phyloP scores from a whole-genome alignment of 1,139 yeast species.

The Wickerhamomyces sp. region DNA sequence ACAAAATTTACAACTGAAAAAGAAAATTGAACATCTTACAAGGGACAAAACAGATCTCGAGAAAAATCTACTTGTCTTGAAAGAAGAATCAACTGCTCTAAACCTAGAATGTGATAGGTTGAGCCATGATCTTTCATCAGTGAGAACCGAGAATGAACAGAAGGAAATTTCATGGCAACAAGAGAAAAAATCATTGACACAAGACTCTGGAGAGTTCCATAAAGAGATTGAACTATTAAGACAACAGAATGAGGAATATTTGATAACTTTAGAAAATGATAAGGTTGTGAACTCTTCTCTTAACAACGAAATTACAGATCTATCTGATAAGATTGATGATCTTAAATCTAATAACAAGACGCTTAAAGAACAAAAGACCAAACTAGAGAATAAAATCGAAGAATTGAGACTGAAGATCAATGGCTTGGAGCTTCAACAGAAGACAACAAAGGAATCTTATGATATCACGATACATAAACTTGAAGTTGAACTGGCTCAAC shows the following conservation, averaged over 20 bases:
- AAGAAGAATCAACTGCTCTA: conserved; percentile 48
- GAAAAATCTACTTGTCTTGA: conserved; percentile 34
- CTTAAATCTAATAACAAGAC: conserved; percentile 18
- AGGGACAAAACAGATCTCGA: conserved; percentile 29
- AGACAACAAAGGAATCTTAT: neutral
- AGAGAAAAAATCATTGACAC: conserved; percentile 34
- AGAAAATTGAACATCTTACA: conserved; percentile 22
- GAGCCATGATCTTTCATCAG: conserved; percentile 41
- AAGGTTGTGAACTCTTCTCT: conserved; percentile 39
- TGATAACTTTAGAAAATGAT: conserved; percentile 43
- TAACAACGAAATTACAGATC: conserved; percentile 26
- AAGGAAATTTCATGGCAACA: conserved; percentile 38
- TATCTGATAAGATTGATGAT: conserved; percentile 22
- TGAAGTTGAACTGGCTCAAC: conserved; percentile 13
- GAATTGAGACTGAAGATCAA: neutral
- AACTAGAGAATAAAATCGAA: neutral
- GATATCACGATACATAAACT: conserved; percentile 4
- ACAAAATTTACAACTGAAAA: conserved; percentile 30
- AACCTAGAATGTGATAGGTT: conserved; percentile 66
- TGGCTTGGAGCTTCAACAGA: neutral
- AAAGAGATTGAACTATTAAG: conserved; percentile 26
- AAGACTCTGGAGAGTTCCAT: neutral
- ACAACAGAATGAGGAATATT: conserved; percentile 44
- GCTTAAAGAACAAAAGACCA: conserved; percentile 22
- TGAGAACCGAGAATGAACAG: conserved; percentile 42